These are phyloP conservation scores for Verticillium dahliae DNA, from an alignment of 2,329 filamentous ascomycete species.

Conservation along the genomic window DNA sequence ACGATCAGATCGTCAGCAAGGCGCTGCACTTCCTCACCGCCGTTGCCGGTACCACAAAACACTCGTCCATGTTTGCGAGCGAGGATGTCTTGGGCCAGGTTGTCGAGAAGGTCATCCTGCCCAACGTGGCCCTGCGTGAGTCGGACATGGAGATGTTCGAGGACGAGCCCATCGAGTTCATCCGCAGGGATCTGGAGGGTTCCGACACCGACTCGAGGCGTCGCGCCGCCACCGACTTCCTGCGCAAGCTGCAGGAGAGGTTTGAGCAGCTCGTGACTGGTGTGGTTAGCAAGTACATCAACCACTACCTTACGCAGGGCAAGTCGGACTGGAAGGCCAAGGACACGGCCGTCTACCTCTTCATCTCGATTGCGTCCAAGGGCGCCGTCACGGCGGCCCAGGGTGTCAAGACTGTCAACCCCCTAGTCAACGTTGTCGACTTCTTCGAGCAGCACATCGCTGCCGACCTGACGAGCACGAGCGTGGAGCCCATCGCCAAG, in stretches of 20 bases:
- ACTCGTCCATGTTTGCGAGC: slow-evolving; percentile 81
- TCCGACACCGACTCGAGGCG: slow-evolving; percentile 92
- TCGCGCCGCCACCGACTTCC: slow-evolving; percentile 88
- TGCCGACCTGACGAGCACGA: slow-evolving; percentile 70
- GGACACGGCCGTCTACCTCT: slow-evolving; percentile 96
- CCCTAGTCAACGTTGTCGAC: slow-evolving; percentile 80
- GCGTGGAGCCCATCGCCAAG: slow-evolving; percentile 78
- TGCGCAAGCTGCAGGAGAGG: slow-evolving; percentile 80
- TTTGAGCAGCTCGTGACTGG: slow-evolving; percentile 80
- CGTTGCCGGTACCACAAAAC: slow-evolving; percentile 69
- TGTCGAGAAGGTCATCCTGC: slow-evolving; percentile 91
- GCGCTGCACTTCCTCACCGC: slow-evolving; percentile 91
- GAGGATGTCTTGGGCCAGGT: slow-evolving; percentile 75
- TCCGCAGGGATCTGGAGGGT: slow-evolving; percentile 87
- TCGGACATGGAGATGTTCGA: slow-evolving; percentile 95
- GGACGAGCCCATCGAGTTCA: slow-evolving; percentile 98
- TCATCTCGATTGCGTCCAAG: slow-evolving; percentile 89
- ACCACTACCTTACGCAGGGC: slow-evolving; percentile 75
- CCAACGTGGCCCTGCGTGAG: slow-evolving; percentile 85
- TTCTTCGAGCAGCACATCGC: slow-evolving; percentile 95
- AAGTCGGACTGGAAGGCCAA: slow-evolving; percentile 92
- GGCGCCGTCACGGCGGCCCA: slow-evolving; percentile 80
- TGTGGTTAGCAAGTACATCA: slow-evolving; percentile 82
- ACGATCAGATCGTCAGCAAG: slow-evolving; percentile 90
- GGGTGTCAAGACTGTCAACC: slow-evolving; percentile 86